A percentile compares a stretch with the other conserved stretches of the same genome.
These are phyloP conservation scores for Solanum hybrid DNA, from an alignment of 305 asterid genomes.

Conservation along the genomic window DNA sequence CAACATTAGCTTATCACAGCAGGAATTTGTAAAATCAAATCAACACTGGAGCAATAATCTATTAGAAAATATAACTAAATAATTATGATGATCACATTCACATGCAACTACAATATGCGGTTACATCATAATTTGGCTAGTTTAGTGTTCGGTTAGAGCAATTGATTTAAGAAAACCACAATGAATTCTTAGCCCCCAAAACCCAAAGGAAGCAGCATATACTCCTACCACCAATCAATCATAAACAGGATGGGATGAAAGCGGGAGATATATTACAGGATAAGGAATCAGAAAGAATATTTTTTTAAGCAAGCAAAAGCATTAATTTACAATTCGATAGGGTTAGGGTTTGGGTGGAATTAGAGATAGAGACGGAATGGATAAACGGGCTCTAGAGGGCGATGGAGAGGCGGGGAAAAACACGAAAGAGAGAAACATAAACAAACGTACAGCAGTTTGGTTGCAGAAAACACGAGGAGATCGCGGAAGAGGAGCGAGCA, in stretches of 20 bases:
- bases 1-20: background rate
- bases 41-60: background rate
- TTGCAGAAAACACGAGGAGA: background rate
- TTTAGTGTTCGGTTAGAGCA: background rate
- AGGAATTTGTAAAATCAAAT: background rate
- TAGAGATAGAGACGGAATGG: background rate
- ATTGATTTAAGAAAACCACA: background rate
- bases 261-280: background rate
- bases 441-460: background rate
- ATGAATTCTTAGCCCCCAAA: background rate
- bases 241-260: background rate
- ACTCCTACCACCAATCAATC: background rate
- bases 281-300: background rate
- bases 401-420: background rate
- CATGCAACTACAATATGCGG: background rate
- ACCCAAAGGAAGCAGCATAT: background rate
- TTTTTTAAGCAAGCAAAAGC: background rate
- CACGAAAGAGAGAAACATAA: background rate
- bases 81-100: background rate
- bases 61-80: background rate
- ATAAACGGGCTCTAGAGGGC: background rate
- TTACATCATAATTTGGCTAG: no score
- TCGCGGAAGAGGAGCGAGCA: background rate
- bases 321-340: background rate
- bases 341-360: background rate